A percentile compares a stretch with the other conserved stretches of the same genome.
phyloP scores from a whole-genome alignment of 768 basidiomycete species.

The Mycena maculata region DNA sequence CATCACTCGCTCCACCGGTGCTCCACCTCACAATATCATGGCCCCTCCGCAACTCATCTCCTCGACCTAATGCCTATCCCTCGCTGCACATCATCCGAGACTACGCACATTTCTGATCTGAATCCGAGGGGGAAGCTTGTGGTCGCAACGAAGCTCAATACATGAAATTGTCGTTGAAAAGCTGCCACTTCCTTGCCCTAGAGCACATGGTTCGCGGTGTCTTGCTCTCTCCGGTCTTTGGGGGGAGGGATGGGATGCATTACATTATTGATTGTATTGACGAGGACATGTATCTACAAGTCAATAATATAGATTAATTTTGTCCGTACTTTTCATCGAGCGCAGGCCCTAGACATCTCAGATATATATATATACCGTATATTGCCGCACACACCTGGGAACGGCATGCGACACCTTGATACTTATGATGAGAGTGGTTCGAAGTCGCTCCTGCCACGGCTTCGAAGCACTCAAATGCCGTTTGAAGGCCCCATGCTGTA shows the following conservation, averaged over 20 bases:
- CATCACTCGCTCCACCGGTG: conserved; percentile 9
- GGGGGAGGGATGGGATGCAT: not conserved
- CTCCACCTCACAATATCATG: too few relatives aligned
- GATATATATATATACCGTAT: too few relatives aligned
- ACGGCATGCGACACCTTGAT: not conserved
- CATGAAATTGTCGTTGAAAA: too few relatives aligned
- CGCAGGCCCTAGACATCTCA: not conserved
- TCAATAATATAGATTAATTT: not conserved
- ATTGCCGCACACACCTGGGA: too few relatives aligned
- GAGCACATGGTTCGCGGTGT: not conserved
- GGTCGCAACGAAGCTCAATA: too few relatives aligned
- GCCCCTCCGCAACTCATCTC: not conserved
- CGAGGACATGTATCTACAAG: not conserved
- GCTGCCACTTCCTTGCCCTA: not conserved
- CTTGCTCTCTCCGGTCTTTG: not conserved
- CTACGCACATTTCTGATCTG: not conserved
- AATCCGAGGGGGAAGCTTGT: too few relatives aligned
- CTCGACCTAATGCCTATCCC: not conserved
- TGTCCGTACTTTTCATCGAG: not conserved
- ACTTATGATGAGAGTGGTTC: not conserved
- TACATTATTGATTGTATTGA: not conserved
- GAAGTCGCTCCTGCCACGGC: too few relatives aligned
- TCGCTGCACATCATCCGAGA: not conserved
- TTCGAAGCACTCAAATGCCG: too few relatives aligned
- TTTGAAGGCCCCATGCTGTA: too few relatives aligned